Evolutionary conservation across 208 protist species (phyloP).

Genomic region (Wallacemonas rigidus): DNA sequence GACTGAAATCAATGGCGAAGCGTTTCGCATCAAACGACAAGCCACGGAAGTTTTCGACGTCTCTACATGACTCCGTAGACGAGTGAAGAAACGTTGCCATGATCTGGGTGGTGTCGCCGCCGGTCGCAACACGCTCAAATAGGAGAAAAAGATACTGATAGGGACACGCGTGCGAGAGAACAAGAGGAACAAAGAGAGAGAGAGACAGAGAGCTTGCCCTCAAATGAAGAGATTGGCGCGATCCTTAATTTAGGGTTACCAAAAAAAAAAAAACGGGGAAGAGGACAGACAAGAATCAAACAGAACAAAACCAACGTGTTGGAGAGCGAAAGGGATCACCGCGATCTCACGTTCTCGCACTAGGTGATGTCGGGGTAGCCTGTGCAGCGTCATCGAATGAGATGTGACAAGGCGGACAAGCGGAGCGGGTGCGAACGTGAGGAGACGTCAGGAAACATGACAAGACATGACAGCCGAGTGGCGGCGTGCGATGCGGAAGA

Average conservation of each 20-base stretch:
- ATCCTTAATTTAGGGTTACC: not conserved
- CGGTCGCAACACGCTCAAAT: not conserved
- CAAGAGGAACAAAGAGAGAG: no score
- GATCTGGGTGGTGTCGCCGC: not conserved
- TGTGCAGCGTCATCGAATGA: not conserved
- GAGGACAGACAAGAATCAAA: not conserved
- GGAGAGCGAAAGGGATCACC: no score
- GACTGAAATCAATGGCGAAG: slow-evolving; percentile 80
- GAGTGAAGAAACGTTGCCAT: slow-evolving; percentile 13
- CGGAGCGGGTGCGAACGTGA: not conserved
- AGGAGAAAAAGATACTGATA: not conserved
- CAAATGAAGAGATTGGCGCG: no score
- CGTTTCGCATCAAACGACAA: slow-evolving; percentile 20
- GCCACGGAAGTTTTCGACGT: not conserved
- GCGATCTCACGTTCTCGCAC: no score
- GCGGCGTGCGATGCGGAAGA: no score
- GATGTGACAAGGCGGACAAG: not conserved
- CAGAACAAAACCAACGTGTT: no score
- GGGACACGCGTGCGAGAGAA: no score
- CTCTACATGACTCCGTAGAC: not conserved
- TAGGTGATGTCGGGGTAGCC: no score
- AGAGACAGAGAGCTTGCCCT: no score
- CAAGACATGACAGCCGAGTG: no score
- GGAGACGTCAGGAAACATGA: not conserved
- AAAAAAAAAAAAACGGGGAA: slow-evolving; percentile 25